These are phyloP conservation scores for Crithidia sp. DNA, from an alignment of 208 protist species.

Conservation along the genomic window DNA sequence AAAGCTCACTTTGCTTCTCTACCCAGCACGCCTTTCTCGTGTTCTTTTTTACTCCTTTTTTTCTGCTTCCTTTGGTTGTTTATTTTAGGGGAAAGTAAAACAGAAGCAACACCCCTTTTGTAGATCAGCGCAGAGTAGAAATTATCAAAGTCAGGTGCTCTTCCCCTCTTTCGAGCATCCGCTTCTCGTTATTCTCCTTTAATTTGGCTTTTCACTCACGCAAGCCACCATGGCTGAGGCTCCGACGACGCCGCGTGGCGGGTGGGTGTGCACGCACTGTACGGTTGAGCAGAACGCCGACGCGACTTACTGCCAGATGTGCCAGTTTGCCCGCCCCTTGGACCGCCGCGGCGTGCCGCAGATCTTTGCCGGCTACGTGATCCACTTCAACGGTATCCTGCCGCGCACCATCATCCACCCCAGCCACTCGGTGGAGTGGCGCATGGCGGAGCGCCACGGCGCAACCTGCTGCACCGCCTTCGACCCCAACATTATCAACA, in stretches of 20 bases:
- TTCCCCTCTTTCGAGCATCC: too few relatives aligned
- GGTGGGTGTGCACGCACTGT: constrained; percentile 72
- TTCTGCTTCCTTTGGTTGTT: too few relatives aligned
- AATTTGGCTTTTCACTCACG: neutral
- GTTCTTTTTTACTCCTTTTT: too few relatives aligned
- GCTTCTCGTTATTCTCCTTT: constrained; percentile 1
- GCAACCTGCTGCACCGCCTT: constrained; percentile 69
- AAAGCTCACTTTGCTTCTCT: too few relatives aligned
- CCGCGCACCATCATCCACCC: constrained; percentile 81
- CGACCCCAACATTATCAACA: constrained; percentile 61
- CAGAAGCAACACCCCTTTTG: too few relatives aligned
- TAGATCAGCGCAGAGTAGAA: too few relatives aligned
- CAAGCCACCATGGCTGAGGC: constrained; percentile 5
- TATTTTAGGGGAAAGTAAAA: too few relatives aligned
- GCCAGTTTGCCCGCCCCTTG: constrained; percentile 70
- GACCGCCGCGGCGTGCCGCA: constrained; percentile 76
- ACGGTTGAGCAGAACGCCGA: constrained; percentile 49
- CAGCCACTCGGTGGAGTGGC: constrained; percentile 90
- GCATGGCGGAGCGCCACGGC: constrained; percentile 90
- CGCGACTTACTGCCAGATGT: constrained; percentile 71
- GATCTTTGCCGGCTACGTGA: constrained; percentile 80
- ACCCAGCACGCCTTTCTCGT: too few relatives aligned
- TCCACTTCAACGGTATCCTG: constrained; percentile 93
- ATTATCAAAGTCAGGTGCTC: too few relatives aligned
- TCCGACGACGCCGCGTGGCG: constrained; percentile 8